A percentile compares a stretch with the other conserved stretches of the same genome.
phyloP scores from a whole-genome alignment of 2,329 filamentous ascomycete species.

The Ceratocystis ficicola region DNA sequence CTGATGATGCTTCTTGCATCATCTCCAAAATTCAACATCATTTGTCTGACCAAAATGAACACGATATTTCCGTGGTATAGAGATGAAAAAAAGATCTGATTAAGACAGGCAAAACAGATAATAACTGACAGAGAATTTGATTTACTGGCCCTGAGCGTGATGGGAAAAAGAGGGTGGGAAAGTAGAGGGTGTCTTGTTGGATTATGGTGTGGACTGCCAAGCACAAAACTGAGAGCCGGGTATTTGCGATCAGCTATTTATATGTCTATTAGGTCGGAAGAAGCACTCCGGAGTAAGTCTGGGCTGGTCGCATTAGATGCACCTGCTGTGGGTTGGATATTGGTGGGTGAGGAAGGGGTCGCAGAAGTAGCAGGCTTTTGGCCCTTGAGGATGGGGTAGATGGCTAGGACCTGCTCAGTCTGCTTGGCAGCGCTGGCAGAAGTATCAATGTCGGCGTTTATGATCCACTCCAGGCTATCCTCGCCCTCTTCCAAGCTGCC shows the following conservation, averaged over 20 bases:
- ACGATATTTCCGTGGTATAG: constrained; percentile 3
- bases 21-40: not conserved
- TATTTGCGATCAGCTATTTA: not conserved
- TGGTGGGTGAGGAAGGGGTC: constrained; percentile 39
- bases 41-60: not conserved
- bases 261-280: constrained; percentile 21
- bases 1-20: constrained; percentile 26
- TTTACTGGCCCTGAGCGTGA: not conserved
- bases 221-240: not conserved
- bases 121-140: not conserved
- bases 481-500: constrained; percentile 66
- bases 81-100: constrained; percentile 5
- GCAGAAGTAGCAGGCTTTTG: constrained; percentile 49
- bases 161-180: too few relatives aligned
- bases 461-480: constrained; percentile 88
- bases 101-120: not conserved
- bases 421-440: constrained; percentile 46
- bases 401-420: constrained; percentile 69
- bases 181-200: too few relatives aligned
- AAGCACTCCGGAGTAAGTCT: constrained; percentile 15
- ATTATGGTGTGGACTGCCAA: not conserved
- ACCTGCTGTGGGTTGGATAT: not conserved
- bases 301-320: not conserved
- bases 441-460: constrained; percentile 68
- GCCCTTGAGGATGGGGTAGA: constrained; percentile 72